Evolutionary conservation across 768 basidiomycete species (phyloP).

Genomic region (Wakefieldia striispora): DNA sequence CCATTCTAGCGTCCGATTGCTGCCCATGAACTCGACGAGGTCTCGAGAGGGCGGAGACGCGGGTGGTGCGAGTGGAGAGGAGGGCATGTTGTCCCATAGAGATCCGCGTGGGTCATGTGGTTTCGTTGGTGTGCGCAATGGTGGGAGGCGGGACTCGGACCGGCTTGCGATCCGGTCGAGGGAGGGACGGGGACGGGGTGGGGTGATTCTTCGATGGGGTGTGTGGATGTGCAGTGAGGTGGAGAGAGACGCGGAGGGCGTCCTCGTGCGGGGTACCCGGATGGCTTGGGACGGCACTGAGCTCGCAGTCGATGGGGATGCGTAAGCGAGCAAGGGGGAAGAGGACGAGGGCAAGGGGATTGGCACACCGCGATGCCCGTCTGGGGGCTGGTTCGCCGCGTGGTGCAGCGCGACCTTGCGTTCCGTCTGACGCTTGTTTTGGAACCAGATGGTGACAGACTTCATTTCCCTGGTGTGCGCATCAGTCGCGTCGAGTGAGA

Average conservation of each 20-base stretch:
- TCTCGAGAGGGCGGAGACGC: conserved; percentile 33
- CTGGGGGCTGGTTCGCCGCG: conserved; percentile 21
- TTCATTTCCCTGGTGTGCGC: conserved; percentile 30
- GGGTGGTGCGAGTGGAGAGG: conserved; percentile 44
- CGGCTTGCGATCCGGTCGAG: conserved; percentile 31
- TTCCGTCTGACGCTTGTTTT: conserved; percentile 43
- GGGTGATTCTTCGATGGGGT: conserved; percentile 29
- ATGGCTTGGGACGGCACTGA: conserved; percentile 28
- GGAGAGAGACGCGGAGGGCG: conserved; percentile 26
- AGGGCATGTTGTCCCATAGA: conserved; percentile 35
- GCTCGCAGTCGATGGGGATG: conserved; percentile 24
- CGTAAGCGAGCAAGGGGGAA: conserved; percentile 9
- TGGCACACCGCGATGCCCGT: conserved; percentile 12
- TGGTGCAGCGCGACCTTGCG: conserved; percentile 51
- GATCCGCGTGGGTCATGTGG: conserved; percentile 29
- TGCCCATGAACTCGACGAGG: conserved; percentile 29
- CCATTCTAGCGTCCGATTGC: conserved; percentile 31
- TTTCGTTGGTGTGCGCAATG: conserved; percentile 30
- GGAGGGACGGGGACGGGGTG: conserved; percentile 30
- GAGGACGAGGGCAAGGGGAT: conserved; percentile 19
- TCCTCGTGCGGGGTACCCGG: conserved; percentile 35
- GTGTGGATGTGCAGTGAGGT: conserved; percentile 12
- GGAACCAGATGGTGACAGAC: conserved; percentile 37
- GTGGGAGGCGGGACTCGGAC: conserved; percentile 30
- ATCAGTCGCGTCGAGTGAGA: conserved; percentile 11